Evolutionary conservation across 2,329 filamentous ascomycete species (phyloP), one percentile per base, ranked within the genome.

Genomic region (Ophiocordyceps camponoti-rufipedis): DNA sequence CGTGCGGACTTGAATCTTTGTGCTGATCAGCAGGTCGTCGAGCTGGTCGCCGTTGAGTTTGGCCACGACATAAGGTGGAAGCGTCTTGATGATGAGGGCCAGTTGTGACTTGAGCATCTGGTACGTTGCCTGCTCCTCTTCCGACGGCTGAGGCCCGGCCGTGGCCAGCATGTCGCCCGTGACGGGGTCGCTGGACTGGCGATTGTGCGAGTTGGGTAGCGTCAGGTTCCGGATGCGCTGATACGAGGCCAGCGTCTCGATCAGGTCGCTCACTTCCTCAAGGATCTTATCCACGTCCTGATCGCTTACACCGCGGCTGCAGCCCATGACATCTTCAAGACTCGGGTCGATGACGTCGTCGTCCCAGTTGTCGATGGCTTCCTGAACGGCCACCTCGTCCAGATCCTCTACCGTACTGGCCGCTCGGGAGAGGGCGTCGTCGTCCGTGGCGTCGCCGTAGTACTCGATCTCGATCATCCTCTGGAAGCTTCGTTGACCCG

Each of bases 1-100:
- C 7, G 73, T 78, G 48, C 83, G 76, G 42, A 93, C 68, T 48
- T 85, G 65, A 18, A 94, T 73, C 57, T 78, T 85, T 42, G 78
- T 85, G 63, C 81, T 89, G 56, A 94, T 82, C 50, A 85, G 80
- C 43, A 94, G 67, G 47, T 87, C 83, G 29, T 80, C 81, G n/a
- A 94, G 65, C 58, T 87, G 83, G 57, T 93, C 82, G 10, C 86
- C 86, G 54, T 93, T 81, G 49, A 94, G 67, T 55, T 91, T 89
- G 6, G 87, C 80, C 23, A 94, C 82, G 1, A 83, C 84, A 56
- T 86, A 91, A 1, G 87, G 87, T 1, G 87, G 87, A 11, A 94
- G 65, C 38, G 74, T 77, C 51, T 81, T 72, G 48, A 94, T 74
- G 50, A 94, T 76, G 29, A 87, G 66, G 0, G 76, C 68, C 18